A percentile compares a stretch with the other conserved stretches of the same genome.
These are phyloP conservation scores for Penicillium cinerascens DNA, from an alignment of 495 filamentous ascomycete species.

Conservation along the genomic window DNA sequence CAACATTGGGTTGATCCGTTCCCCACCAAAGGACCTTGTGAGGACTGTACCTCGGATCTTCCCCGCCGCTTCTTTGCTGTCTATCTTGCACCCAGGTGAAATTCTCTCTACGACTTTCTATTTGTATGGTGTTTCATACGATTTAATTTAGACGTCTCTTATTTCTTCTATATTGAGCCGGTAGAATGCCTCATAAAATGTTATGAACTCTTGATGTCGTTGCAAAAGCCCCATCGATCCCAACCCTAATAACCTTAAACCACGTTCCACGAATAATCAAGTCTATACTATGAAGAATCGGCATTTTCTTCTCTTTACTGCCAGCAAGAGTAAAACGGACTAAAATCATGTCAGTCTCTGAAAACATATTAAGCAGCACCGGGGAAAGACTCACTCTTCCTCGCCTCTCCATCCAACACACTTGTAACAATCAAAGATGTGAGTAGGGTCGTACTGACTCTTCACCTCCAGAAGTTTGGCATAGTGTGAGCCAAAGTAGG, in stretches of 20 bases:
- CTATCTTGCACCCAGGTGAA: no score
- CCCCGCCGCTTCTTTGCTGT: no score
- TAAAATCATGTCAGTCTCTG: background rate
- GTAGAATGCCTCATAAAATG: no score
- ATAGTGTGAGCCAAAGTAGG: slow-evolving; percentile 56
- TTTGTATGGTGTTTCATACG: no score
- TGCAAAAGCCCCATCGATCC: no score
- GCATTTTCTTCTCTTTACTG: background rate
- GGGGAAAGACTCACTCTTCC: slow-evolving; percentile 6
- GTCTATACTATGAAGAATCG: no score
- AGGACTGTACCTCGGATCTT: background rate
- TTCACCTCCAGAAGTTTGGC: slow-evolving; percentile 42
- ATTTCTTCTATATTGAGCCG: no score
- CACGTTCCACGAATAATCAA: no score
- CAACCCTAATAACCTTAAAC: no score
- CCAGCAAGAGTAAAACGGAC: slow-evolving; percentile 9
- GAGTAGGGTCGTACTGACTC: slow-evolving; percentile 49
- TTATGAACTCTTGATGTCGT: no score
- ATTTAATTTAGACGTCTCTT: no score
- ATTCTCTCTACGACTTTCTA: no score
- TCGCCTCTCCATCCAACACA: slow-evolving; percentile 20
- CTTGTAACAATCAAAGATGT: slow-evolving; percentile 35
- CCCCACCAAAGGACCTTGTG: slow-evolving; percentile 8
- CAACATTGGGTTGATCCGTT: slow-evolving; percentile 8
- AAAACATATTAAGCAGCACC: background rate